Evolutionary conservation across 768 basidiomycete species (phyloP).

Genomic region (Albatrellus ellisii): DNA sequence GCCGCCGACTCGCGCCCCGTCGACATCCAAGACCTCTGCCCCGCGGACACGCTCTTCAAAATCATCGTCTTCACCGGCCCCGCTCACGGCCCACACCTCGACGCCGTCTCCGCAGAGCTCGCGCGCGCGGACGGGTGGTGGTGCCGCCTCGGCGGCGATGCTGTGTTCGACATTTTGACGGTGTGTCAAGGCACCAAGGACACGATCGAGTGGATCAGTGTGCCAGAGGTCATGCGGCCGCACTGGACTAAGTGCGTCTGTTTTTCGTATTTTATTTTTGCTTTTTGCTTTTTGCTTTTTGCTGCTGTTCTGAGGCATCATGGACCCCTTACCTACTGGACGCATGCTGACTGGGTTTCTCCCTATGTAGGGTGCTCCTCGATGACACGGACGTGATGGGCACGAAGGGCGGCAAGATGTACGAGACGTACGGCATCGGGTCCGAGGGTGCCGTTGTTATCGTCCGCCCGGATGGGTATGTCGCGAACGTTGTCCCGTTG

Average conservation of each 20-base stretch:
- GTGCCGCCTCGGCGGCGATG: slow-evolving; percentile 13
- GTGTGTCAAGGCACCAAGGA: slow-evolving; percentile 21
- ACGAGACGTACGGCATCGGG: slow-evolving; percentile 40
- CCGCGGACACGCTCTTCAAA: slow-evolving; percentile 35
- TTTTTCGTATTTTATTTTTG: not conserved
- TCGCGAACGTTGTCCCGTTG: slow-evolving; percentile 42
- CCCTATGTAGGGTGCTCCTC: slow-evolving; percentile 40
- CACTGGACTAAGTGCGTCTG: slow-evolving; percentile 31
- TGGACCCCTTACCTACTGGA: not conserved
- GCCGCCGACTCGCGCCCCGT: slow-evolving; percentile 31
- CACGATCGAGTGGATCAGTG: slow-evolving; percentile 18
- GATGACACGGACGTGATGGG: slow-evolving; percentile 39
- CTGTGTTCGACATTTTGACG: slow-evolving; percentile 21
- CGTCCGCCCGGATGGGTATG: slow-evolving; percentile 54
- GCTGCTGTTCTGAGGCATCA: not conserved
- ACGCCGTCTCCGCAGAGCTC: slow-evolving; percentile 19
- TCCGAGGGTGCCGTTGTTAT: slow-evolving; percentile 35
- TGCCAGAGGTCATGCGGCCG: slow-evolving; percentile 22
- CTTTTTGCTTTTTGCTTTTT: not conserved
- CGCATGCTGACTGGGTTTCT: not conserved
- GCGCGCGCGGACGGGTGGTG: slow-evolving; percentile 14
- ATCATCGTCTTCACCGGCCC: slow-evolving; percentile 32
- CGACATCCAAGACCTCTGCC: slow-evolving; percentile 38
- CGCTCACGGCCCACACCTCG: slow-evolving; percentile 13
- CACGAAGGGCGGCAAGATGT: slow-evolving; percentile 37